Evolutionary conservation across 2,329 filamentous ascomycete species (phyloP).

Genomic region (Rutstroemia sp.): DNA sequence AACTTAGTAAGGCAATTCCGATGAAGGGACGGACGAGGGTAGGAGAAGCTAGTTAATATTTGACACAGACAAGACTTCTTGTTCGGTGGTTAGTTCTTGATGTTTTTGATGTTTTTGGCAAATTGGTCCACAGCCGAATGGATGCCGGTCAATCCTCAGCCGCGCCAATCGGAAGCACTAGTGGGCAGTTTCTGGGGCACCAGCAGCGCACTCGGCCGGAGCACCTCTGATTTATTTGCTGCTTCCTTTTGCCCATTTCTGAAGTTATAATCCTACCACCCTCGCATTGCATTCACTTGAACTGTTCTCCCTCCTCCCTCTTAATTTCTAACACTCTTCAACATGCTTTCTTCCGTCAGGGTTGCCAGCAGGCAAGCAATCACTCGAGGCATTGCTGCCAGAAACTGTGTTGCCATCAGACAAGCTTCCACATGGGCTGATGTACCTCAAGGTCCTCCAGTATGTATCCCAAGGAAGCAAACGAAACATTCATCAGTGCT

Average conservation of each 20-base stretch:
- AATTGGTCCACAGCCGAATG: neutral
- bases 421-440: conserved; percentile 73
- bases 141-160: conserved; percentile 1
- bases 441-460: conserved; percentile 89
- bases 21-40: too few relatives aligned
- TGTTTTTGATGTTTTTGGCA: neutral
- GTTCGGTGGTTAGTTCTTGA: too few relatives aligned
- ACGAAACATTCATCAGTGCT: conserved; percentile 1
- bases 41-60: too few relatives aligned
- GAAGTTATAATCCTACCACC: neutral
- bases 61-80: too few relatives aligned
- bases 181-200: conserved; percentile 3
- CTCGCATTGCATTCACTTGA: conserved; percentile 4
- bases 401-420: conserved; percentile 22
- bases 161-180: conserved; percentile 7
- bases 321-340: conserved; percentile 21
- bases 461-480: conserved; percentile 41
- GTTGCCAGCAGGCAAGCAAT: conserved; percentile 43
- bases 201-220: neutral
- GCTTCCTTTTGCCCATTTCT: too few relatives aligned
- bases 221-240: too few relatives aligned
- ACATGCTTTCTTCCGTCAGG: conserved; percentile 51
- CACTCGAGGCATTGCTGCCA: conserved; percentile 19
- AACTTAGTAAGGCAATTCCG: too few relatives aligned
- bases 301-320: neutral